Evolutionary conservation across 345 rosid species (phyloP), one percentile per base, ranked within the genome.

Genomic region (Schrenkiella parvula): DNA sequence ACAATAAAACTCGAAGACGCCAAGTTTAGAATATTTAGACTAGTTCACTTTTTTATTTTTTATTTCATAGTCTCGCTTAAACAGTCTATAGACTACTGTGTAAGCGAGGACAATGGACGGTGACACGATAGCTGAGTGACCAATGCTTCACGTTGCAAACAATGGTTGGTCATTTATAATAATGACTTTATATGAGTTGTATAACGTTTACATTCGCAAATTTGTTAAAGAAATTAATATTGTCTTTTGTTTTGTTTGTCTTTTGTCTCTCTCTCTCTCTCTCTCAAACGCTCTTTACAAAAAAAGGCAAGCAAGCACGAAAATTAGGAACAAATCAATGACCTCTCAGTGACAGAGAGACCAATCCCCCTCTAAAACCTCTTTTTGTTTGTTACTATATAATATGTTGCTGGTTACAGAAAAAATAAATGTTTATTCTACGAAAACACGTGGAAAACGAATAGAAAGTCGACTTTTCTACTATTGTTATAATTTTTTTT

Each of bases 321-420:
- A 64, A 64, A 32, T 3, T 21, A 8, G 47, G 55, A 74, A 58
- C 61, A 58, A 29, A 59, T 74, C 78, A 38, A 42, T 58, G 67
- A 58, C 78, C 72, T 58, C 72, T 66, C 62, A 21, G 60, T 21
- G 54, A 58, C 54, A 74, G 72, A 66, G 72, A 47, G 59, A 73
- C 47, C 71, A 72, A 71, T 19, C 22, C 29, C 22, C 29, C 8
- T 4, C 14, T 23, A 11, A 52, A 39, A 18, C 12, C 54, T 12
- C 37, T 18, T 23, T 37, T 7, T 13, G 13, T 22, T 32, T 12
- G 10, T 22, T n/a, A 59, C 2, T 26, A 15, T 31, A 53, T 26
- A 25, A 25, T n/a, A 31, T 26, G 15, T 14, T 55, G 43, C 11
- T 21, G 37, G 47, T 26, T 12, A n/a, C 65, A 23, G 28, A 13